Base-by-base conservation (phyloP, 2,329 filamentous ascomycete genomes). In the Ascosphaera acerosa region DNA sequence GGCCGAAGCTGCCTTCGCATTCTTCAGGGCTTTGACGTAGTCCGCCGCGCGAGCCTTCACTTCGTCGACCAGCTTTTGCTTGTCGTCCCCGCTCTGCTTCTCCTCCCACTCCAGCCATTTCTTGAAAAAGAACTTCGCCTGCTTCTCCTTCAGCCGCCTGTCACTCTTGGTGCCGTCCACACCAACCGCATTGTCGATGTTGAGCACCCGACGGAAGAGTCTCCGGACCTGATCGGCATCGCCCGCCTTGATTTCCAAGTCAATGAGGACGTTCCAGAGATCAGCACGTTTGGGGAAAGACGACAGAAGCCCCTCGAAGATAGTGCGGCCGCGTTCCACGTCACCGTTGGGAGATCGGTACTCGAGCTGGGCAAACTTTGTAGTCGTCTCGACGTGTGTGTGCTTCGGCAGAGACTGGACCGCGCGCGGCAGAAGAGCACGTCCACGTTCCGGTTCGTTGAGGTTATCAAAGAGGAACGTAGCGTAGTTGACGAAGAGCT, bases 401-500 rank as follows among this genome's bases (percentile, higher is more conserved):
- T 65, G 64, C 14, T 59, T 50, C 16, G 74, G 71, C 2, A 97
- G 68, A 5, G 77, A 76, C 53, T 94, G 82, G 6, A 76, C 70
- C 10, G 87, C 84, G 26, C 84, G 75, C 2, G 73, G 63, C 4
- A 94, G 67, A 10, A 97, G 66, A 1, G 68, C 69, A 33, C 81
- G 73, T 3, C 72, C 76, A 5, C 71, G 67, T n/a, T 73, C 72
- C 1, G 80, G 66, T 7, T 73, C 63, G 35, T 64, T 59, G 36
- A 67, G 55, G 1, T 68, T 76, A 35, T 74, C 70, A 55, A 91
- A 75, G 34, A 97, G 62, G 63, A 92, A 94, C 44, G 76, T 75
- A 15, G 82, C 84, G 53, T 92, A 94, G 58, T 94, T 92, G 52
- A 75, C 62, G 78, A 82, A 97, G 41, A 92, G 70, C 32, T 71